Evolutionary conservation across 1,139 yeast species (phyloP).

Genomic region (Eremothecium cymbalariae): DNA sequence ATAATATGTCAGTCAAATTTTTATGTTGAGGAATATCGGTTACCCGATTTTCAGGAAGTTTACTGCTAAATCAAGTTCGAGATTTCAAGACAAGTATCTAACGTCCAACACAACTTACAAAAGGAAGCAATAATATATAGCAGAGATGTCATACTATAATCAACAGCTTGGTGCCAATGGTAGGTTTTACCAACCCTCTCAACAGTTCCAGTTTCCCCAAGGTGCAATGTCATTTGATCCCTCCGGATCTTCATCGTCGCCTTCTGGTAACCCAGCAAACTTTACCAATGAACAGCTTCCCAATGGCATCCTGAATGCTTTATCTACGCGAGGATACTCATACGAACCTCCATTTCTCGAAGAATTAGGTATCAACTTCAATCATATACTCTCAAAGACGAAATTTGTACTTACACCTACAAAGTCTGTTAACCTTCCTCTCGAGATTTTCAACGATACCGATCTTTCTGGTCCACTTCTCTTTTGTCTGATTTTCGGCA

Average conservation of each 20-base stretch:
- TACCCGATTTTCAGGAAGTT: too few relatives aligned
- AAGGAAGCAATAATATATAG: not conserved
- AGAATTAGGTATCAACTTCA: conserved; percentile 88
- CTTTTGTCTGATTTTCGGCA: conserved; percentile 84
- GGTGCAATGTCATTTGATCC: conserved; percentile 29
- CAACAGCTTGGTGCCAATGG: conserved; percentile 10
- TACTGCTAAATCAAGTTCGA: too few relatives aligned
- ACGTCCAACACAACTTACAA: not conserved
- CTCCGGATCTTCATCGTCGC: conserved; percentile 7
- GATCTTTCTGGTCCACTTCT: conserved; percentile 94
- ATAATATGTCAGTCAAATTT: too few relatives aligned
- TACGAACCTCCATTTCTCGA: conserved; percentile 90
- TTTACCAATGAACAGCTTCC: conserved; percentile 45
- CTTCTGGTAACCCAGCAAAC: conserved; percentile 25
- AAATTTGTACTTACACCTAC: conserved; percentile 78
- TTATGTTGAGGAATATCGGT: too few relatives aligned
- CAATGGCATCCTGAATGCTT: conserved; percentile 79
- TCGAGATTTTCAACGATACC: conserved; percentile 77
- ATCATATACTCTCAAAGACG: conserved; percentile 79
- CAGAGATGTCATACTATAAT: conserved; percentile 15
- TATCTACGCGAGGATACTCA: conserved; percentile 87
- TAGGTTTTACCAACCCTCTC: conserved; percentile 25
- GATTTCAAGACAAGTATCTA: too few relatives aligned
- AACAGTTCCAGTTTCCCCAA: conserved; percentile 30
- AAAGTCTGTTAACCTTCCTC: conserved; percentile 37